Evolutionary conservation across 2,329 filamentous ascomycete genomes (phyloP).

Genomic region (Aspergillus cejpii): DNA sequence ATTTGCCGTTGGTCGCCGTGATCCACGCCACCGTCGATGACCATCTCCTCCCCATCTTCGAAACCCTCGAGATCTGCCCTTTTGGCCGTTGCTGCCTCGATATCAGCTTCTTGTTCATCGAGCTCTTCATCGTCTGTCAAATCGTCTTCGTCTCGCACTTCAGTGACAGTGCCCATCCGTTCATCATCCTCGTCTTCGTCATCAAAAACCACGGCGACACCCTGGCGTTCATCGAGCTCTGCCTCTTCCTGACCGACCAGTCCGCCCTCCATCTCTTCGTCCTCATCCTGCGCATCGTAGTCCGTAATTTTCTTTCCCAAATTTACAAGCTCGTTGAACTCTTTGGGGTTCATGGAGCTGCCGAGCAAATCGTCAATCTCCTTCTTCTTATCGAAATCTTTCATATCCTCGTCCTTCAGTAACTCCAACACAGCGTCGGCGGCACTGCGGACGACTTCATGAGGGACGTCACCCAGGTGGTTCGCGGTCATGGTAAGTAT

Average conservation of each 20-base stretch:
- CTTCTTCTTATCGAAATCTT: conserved; percentile 97
- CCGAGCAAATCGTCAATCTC: conserved; percentile 91
- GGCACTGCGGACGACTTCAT: conserved; percentile 85
- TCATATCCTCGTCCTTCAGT: conserved; percentile 89
- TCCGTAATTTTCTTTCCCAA: conserved; percentile 98
- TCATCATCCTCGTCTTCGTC: conserved; percentile 84
- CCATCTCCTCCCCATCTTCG: conserved; percentile 62
- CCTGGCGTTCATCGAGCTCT: conserved; percentile 88
- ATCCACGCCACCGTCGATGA: conserved; percentile 63
- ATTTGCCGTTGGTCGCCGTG: conserved; percentile 41
- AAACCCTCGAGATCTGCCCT: conserved; percentile 40
- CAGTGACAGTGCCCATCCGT: conserved; percentile 67
- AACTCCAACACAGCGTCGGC: conserved; percentile 87
- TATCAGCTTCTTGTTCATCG: conserved; percentile 54
- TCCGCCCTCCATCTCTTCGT: conserved; percentile 74
- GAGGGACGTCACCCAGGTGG: conserved; percentile 84
- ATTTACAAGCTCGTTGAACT: conserved; percentile 96
- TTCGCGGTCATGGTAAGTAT: conserved; percentile 86
- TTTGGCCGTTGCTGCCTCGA: conserved; percentile 39
- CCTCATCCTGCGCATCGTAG: conserved; percentile 92
- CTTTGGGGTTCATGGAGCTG: conserved; percentile 71
- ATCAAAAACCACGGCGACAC: conserved; percentile 95
- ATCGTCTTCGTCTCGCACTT: conserved; percentile 74
- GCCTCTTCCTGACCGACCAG: conserved; percentile 58
- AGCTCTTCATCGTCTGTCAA: conserved; percentile 74